These are phyloP conservation scores for Parathielavia appendiculata DNA, from an alignment of 495 filamentous ascomycete genomes.

Conservation along the genomic window DNA sequence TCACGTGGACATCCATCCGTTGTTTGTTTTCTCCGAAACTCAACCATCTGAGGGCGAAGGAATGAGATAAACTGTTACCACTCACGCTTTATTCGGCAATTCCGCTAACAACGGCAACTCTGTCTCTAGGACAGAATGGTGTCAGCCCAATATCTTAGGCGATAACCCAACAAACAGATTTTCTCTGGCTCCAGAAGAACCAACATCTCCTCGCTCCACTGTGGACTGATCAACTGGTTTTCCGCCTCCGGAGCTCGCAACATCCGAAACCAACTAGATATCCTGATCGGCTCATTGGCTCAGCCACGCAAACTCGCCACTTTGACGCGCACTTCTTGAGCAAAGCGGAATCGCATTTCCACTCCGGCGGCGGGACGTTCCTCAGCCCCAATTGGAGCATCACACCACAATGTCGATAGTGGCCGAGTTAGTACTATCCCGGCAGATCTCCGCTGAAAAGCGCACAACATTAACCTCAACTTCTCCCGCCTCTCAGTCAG, in stretches of 20 bases:
- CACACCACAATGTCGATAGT: constrained; percentile 56
- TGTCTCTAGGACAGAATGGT: constrained; percentile 19
- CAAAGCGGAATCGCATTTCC: background rate
- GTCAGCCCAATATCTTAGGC: constrained; percentile 16
- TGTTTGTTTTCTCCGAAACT: no score
- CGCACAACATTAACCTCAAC: constrained; percentile 13
- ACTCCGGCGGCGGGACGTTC: constrained; percentile 12
- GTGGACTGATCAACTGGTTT: constrained; percentile 13
- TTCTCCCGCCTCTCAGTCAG: constrained; percentile 51
- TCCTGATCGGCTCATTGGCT: constrained; percentile 23
- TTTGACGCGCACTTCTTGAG: constrained; percentile 23
- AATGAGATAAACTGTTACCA: no score
- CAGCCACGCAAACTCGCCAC: constrained; percentile 27
- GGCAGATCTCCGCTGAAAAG: background rate
- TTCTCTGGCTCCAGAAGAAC: constrained; percentile 14
- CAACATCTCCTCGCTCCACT: constrained; percentile 1
- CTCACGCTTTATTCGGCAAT: background rate
- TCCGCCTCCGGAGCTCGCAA: constrained; percentile 20
- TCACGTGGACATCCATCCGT: no score
- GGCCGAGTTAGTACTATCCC: constrained; percentile 52
- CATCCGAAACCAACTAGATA: constrained; percentile 24
- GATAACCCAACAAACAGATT: constrained; percentile 19
- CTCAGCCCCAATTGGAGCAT: constrained; percentile 20
- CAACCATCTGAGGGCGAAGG: no score
- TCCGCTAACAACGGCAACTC: no score